A percentile compares a stretch with the other conserved stretches of the same genome.
These are phyloP conservation scores for Pyracantha coccinea DNA, from an alignment of 331 rosid genomes.

Conservation along the genomic window DNA sequence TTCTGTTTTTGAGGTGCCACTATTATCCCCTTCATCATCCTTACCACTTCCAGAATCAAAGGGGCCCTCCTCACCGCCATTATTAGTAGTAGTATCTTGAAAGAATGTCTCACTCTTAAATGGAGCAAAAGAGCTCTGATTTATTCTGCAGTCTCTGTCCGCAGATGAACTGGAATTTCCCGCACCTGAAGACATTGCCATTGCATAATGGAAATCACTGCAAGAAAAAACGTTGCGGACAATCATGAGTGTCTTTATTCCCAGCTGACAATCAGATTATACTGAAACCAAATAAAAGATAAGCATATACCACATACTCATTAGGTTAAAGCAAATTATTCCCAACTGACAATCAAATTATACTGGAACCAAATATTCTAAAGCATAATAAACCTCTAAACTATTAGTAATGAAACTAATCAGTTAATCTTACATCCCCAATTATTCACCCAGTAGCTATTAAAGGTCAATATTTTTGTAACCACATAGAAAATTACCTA, in stretches of 20 bases:
- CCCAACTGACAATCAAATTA: background rate
- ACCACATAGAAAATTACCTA: background rate
- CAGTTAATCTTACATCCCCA: background rate
- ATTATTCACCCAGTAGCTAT: background rate
- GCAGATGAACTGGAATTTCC: conserved; percentile 42
- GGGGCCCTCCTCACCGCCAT: conserved; percentile 27
- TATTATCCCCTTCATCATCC: conserved; percentile 40
- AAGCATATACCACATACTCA: background rate
- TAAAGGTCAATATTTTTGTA: background rate
- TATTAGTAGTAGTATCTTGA: conserved; percentile 31
- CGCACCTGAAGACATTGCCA: conserved; percentile 33
- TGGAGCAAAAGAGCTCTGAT: conserved; percentile 27
- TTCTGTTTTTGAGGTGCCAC: conserved; percentile 39
- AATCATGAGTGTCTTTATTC: background rate
- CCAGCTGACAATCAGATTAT: background rate
- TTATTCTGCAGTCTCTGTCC: conserved; percentile 34
- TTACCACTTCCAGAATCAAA: conserved; percentile 33
- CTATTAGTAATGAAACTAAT: background rate
- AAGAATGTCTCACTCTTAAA: conserved; percentile 31
- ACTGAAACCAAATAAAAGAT: background rate
- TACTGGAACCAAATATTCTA: background rate
- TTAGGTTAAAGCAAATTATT: background rate
- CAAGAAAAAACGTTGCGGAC: conserved; percentile 7
- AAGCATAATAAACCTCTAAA: background rate
- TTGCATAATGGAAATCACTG: conserved; percentile 50